Evolutionary conservation across 106 monocot genomes (phyloP), one percentile per base, ranked within the genome.

Genomic region (Dioscorea dumetorum): DNA sequence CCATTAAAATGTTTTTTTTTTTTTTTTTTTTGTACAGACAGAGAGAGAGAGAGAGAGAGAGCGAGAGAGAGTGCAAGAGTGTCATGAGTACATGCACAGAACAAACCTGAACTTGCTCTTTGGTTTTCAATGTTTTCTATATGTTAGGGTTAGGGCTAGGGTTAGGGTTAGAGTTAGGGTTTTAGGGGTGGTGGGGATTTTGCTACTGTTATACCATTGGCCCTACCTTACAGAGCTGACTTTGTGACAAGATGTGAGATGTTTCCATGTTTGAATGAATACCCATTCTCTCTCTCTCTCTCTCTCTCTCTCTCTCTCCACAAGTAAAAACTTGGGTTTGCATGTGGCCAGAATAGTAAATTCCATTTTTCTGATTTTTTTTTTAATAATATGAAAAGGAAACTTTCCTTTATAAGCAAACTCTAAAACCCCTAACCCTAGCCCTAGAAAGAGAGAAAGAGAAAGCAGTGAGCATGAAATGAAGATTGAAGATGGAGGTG

Each of bases 1-100:
- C 41, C 41, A 6, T 41, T 41, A 10, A 41, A 41, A 41, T 41
- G 10, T 41, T 41, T n/a, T n/a, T n/a, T n/a, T n/a, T n/a, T n/a
- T n/a, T n/a, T n/a, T n/a, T n/a, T n/a, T n/a, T n/a, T 28, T 28
- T 28, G 28, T 28, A 28, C 28, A 28, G 2, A 28, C 2, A 58
- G 58, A 58, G 58, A 58, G 58, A 58, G 58, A 58, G 58, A 58
- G 58, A 58, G 51, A 15, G 54, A 54, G 54, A 54, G 19, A 16
- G n/a, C n/a, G n/a, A n/a, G n/a, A n/a, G 19, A 54, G 13, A 19
- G 54, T 54, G 15, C 18, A 54, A 19, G 4, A 14, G 7, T 16
- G 54, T 54, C 19, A 16, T 54, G 19, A 18, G 54, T 54, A 14
- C 12, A 54, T 13, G 59, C 59, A 59, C 59, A 59, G 20, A 59